Evolutionary conservation across 1,139 yeast species (phyloP), one percentile per base, ranked within the genome.

Genomic region (Zygosaccharomyces sapae): DNA sequence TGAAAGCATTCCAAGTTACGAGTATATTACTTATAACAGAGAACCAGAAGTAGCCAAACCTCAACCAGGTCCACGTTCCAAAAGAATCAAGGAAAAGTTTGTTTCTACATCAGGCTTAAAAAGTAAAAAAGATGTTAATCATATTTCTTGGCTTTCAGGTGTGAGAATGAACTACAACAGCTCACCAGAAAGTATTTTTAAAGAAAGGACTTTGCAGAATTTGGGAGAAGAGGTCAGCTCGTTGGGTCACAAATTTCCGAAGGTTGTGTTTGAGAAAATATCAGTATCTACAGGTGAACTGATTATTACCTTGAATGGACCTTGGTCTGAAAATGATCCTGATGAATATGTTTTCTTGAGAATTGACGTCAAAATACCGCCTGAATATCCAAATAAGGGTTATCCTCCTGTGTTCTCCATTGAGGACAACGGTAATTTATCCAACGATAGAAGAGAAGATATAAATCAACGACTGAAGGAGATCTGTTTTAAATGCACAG

Each of bases 101-200:
- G 70, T 70, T 2, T 65, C 75, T 1, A 65, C 65, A 20, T 63
- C 72, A 16, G 71, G 73, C 2, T 40, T 59, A 20, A 58, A 55
- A 25, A 51, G 50, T 6, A 51, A 53, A 48, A 67, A 62, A 44
- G 76, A 78, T 49, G 66, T 79, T 33, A 82, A 82, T 55, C 96
- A 90, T 61, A 70, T 92, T 51, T 82, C 84, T 55, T 92, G 98
- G 98, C 83, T 92, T 37, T 83, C 96, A 0, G 97, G 97, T 41
- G 95, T 92, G 5, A 73, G 92, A 46, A 80, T 78, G 59, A 61
- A 62, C 41, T 55, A 59, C 41, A 52, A 55, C 7, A 54, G 55
- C 24, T 79, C 69, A 10, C 59, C 65, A 2, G 70, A 68, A 47
- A 66, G 64, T 46, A 46, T 62, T 49, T 48, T 79, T 72, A 50